A percentile compares a stretch with the other conserved stretches of the same genome.
Conservation (phyloP, 345 rosid species). For the Turritis glabra region DNA sequence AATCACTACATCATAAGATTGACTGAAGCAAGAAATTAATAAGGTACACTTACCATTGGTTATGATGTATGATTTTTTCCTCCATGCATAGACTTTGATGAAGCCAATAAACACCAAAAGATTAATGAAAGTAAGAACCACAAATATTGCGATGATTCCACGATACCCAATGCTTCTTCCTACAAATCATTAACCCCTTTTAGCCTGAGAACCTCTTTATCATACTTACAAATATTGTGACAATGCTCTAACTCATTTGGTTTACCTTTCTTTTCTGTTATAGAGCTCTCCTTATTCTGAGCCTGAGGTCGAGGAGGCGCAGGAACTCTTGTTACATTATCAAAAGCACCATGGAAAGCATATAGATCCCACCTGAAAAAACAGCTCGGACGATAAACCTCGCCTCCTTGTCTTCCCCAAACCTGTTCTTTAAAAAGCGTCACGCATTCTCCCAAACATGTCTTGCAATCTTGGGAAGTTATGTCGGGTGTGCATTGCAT, state of each 20-base stretch:
- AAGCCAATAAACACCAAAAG: neutral
- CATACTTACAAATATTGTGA: neutral
- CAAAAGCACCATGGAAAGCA: constrained; percentile 11
- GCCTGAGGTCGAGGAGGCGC: constrained; percentile 7
- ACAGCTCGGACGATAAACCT: constrained; percentile 42
- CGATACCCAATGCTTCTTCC: neutral
- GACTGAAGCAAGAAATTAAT: neutral
- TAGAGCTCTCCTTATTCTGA: neutral
- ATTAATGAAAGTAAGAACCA: constrained; percentile 18
- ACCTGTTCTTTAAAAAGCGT: constrained; percentile 9
- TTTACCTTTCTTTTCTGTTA: neutral
- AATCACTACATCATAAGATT: neutral
- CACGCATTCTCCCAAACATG: constrained; percentile 28
- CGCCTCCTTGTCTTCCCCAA: constrained; percentile 43
- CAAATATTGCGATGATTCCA: neutral
- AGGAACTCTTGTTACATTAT: neutral
- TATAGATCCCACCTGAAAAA: constrained; percentile 48
- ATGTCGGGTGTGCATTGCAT: constrained; percentile 55
- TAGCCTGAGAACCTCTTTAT: neutral
- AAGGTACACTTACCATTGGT: neutral
- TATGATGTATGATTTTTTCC: neutral
- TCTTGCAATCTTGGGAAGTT: constrained; percentile 26
- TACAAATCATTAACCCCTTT: neutral
- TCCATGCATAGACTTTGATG: neutral
- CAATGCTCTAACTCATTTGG: neutral